Base-by-base conservation (phyloP, 441 rosid species). In the Bocquillonia castaneifolia region DNA sequence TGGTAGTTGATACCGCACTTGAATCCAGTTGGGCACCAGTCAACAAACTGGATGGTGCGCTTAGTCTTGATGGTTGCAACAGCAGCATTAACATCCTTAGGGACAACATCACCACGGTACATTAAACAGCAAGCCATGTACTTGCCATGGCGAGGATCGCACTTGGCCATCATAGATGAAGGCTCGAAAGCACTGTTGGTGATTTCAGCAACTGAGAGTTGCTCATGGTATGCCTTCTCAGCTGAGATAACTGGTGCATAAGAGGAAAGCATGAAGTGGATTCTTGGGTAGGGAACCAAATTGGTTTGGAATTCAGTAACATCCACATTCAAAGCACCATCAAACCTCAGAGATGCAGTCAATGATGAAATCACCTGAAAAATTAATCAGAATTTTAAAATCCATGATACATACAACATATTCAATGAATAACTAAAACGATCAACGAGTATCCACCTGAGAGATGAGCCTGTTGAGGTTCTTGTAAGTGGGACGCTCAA, bases 21-120 rank as follows among this genome's bases (percentile, higher is more conserved):
- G 81, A 86, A 90, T 61, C 96, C 92, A n/a, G 94, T 90, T 0
- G 96, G 96, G 76, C 97, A 88, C 97, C 92, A 90, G 73, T 90
- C 96, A 1, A 91, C 97, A 10, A 87, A 91, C 77, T 91, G 96
- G 42, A 91, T 88, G 10, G 97, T 91, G 6, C 97, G 83, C 81
- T 91, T 91, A 47, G 95, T 88, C 83, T 91, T 91, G 86, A 91
- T 91, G 47, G 97, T 89, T 6, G 91, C 96, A n/a, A 91, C 95
- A 10, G 94, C 96, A 18, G 94, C 94, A 8, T 90, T 90, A 37
- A 91, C 97, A 31, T 91, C 97, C 79, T 91, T 91, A 17, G 97
- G 93, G 42, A 91, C 96, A 6, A 89, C 97, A 68, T 91, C 97
- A 72, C 96, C 97, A 20, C 90, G 87, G 82, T 87, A 91, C 97